phyloP scores from a whole-genome alignment of 2,329 filamentous ascomycete genomes.

The Fusarium cyanostomum region DNA sequence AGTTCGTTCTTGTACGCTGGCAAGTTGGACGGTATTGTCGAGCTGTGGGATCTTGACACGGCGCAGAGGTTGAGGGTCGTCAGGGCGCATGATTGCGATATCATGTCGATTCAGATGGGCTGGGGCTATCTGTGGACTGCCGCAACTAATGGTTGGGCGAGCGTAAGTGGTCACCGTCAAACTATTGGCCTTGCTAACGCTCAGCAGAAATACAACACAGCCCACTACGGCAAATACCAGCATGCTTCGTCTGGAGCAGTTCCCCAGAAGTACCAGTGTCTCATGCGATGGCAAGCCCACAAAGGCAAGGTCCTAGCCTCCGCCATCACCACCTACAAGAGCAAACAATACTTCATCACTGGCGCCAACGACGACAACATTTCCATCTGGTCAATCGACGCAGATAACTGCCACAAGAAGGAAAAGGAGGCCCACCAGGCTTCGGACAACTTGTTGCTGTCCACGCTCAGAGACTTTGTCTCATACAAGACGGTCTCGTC shows the following conservation, averaged over 20 bases:
- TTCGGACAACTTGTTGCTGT: slow-evolving; percentile 67
- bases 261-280: slow-evolving; percentile 84
- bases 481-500: slow-evolving; percentile 93
- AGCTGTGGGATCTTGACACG: slow-evolving; percentile 97
- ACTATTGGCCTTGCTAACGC: not conserved
- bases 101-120: slow-evolving; percentile 86
- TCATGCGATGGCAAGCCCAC: slow-evolving; percentile 83
- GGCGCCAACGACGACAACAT: slow-evolving; percentile 93
- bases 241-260: slow-evolving; percentile 60
- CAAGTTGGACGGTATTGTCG: slow-evolving; percentile 85
- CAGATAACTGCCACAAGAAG: slow-evolving; percentile 46
- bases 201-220: slow-evolving; percentile 70
- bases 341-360: slow-evolving; percentile 87
- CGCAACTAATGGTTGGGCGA: slow-evolving; percentile 86
- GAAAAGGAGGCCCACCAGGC: slow-evolving; percentile 52
- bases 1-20: slow-evolving; percentile 94
- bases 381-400: slow-evolving; percentile 83
- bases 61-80: slow-evolving; percentile 89
- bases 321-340: slow-evolving; percentile 74
- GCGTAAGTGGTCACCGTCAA: slow-evolving; percentile 63
- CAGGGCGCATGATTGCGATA: slow-evolving; percentile 80
- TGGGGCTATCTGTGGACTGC: slow-evolving; percentile 88
- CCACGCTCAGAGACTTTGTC: slow-evolving; percentile 84
- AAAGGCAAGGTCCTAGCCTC: slow-evolving; percentile 88
- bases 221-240: slow-evolving; percentile 68